Conservation (phyloP, 2,329 filamentous ascomycete species). For the Plenodomus biglobosus region DNA sequence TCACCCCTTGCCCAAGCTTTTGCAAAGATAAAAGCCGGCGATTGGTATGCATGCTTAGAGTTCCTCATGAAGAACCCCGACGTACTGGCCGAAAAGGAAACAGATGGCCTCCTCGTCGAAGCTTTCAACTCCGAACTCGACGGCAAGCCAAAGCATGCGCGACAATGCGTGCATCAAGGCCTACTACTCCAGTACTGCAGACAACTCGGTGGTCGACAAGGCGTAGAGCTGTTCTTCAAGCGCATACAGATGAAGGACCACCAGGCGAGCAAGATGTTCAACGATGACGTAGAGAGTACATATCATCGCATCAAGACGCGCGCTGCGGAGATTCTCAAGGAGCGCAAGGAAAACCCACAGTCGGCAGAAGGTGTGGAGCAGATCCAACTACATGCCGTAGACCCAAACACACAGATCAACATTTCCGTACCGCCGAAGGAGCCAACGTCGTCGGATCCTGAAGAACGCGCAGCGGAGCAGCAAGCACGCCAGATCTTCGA, state of each 20-base stretch:
- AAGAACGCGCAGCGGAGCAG: constrained; percentile 62
- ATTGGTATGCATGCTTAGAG: constrained; percentile 71
- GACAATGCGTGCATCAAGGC: constrained; percentile 90
- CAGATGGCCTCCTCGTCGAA: constrained; percentile 85
- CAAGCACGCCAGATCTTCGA: constrained; percentile 75
- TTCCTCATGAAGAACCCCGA: constrained; percentile 79
- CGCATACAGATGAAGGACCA: constrained; percentile 87
- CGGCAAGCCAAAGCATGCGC: constrained; percentile 71
- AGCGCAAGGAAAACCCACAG: constrained; percentile 54
- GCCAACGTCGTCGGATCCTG: constrained; percentile 42
- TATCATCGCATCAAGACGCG: constrained; percentile 80
- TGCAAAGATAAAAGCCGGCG: constrained; percentile 71
- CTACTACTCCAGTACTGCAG: constrained; percentile 93
- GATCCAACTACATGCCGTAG: constrained; percentile 95
- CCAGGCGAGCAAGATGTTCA: constrained; percentile 87
- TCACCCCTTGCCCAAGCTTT: constrained; percentile 80
- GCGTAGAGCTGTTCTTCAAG: constrained; percentile 92
- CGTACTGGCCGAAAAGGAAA: constrained; percentile 81
- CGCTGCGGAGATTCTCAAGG: constrained; percentile 69
- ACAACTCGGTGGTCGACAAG: constrained; percentile 82
- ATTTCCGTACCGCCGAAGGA: constrained; percentile 75
- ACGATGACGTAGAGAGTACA: constrained; percentile 87
- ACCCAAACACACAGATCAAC: constrained; percentile 87
- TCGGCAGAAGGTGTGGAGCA: constrained; percentile 76
- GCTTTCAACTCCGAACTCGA: constrained; percentile 88